These are phyloP conservation scores for Pilatotrama ljubarskyi DNA, from an alignment of 768 basidiomycete genomes.

Conservation along the genomic window DNA sequence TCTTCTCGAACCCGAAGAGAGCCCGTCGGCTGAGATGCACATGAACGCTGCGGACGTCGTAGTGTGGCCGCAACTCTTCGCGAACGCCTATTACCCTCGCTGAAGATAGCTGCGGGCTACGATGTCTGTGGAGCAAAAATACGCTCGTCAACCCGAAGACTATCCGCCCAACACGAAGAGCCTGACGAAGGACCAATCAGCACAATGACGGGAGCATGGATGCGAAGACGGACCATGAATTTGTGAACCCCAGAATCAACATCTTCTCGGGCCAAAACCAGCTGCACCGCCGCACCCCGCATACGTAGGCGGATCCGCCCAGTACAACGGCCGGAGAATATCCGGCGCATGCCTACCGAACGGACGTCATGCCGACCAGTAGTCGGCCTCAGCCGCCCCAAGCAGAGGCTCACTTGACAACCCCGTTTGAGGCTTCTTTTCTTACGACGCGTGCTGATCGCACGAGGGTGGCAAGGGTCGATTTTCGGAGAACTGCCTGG, in stretches of 20 bases:
- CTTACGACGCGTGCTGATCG: neutral
- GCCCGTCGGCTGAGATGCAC: conserved; percentile 6
- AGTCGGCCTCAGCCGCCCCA: conserved; percentile 6
- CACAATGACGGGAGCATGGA: neutral
- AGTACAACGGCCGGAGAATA: conserved; percentile 3
- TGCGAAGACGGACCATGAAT: neutral
- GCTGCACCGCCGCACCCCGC: conserved; percentile 7
- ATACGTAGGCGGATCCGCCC: neutral
- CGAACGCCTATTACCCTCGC: neutral
- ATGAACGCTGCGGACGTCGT: conserved; percentile 1
- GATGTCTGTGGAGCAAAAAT: conserved; percentile 8
- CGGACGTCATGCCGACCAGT: conserved; percentile 6
- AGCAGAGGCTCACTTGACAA: conserved; percentile 1
- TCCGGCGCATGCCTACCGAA: neutral
- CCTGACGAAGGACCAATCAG: conserved; percentile 7
- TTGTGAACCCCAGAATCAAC: neutral
- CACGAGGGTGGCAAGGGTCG: neutral
- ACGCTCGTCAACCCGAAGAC: conserved; percentile 2
- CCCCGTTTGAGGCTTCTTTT: neutral
- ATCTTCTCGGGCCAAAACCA: conserved; percentile 5
- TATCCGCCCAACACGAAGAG: neutral
- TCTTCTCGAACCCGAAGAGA: conserved; percentile 9
- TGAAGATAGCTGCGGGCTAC: neutral
- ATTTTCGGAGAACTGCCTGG: neutral
- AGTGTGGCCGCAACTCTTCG: neutral